These are phyloP conservation scores for Sporothrix brunneoviolacea DNA, from an alignment of 2,329 filamentous ascomycete genomes.

Conservation along the genomic window DNA sequence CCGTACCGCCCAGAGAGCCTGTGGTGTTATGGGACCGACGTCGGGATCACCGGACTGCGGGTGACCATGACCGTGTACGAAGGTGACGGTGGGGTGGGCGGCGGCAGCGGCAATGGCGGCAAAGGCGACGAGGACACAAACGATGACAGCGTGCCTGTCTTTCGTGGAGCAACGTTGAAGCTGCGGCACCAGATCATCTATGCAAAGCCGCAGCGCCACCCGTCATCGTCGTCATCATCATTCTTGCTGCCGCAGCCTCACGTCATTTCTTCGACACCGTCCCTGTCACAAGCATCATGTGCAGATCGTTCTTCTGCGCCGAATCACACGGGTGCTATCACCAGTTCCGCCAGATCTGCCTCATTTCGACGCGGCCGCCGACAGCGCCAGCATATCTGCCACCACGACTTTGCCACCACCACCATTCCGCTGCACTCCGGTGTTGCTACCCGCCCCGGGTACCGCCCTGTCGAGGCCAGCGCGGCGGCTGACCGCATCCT, in stretches of 20 bases:
- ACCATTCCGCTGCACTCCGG: slow-evolving; percentile 16
- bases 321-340: too few species aligned
- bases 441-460: slow-evolving; percentile 14
- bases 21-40: slow-evolving; percentile 17
- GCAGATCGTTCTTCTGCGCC: too few species aligned
- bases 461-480: slow-evolving; percentile 14
- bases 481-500: slow-evolving; percentile 13
- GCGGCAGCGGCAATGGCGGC: neutral
- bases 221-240: neutral
- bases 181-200: slow-evolving; percentile 18
- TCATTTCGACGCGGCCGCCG: too few species aligned
- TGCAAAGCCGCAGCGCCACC: neutral
- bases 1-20: slow-evolving; percentile 16
- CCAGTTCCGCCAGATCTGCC: neutral
- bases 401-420: slow-evolving; percentile 15
- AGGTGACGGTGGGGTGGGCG: neutral
- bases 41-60: slow-evolving; percentile 15
- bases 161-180: slow-evolving; percentile 8
- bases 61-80: slow-evolving; percentile 19
- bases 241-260: too few species aligned
- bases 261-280: too few species aligned
- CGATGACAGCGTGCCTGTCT: neutral
- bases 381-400: slow-evolving; percentile 11
- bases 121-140: neutral
- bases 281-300: neutral